These are phyloP conservation scores for Fonsecaea monophora DNA, from an alignment of 2,329 filamentous ascomycete genomes.

Conservation along the genomic window DNA sequence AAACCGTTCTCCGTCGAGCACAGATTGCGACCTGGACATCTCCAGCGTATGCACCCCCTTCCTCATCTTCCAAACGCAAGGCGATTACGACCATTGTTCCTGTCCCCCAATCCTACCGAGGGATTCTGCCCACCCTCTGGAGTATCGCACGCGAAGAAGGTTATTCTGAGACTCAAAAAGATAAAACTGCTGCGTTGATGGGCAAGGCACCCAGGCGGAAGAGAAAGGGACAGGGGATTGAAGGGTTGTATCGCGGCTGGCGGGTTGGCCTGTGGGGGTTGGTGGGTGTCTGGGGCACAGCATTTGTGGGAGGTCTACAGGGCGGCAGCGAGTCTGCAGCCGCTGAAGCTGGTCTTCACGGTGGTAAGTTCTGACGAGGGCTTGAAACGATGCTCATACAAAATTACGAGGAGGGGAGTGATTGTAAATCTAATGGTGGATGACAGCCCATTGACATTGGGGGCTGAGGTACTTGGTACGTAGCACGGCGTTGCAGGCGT, in stretches of 20 bases:
- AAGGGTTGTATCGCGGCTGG: conserved; percentile 65
- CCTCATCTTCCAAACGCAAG: conserved; percentile 44
- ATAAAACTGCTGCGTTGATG: conserved; percentile 46
- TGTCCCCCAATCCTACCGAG: conserved; percentile 75
- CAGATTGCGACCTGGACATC: conserved; percentile 76
- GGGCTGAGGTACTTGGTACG: not conserved
- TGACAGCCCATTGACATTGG: not conserved
- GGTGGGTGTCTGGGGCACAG: conserved; percentile 62
- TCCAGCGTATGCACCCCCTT: conserved; percentile 51
- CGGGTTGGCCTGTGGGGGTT: conserved; percentile 63
- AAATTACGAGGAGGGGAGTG: not conserved
- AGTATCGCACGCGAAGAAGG: conserved; percentile 86
- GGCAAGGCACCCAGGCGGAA: conserved; percentile 53
- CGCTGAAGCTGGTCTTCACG: conserved; percentile 32
- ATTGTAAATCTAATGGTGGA: conserved; percentile 8
- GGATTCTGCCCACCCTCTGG: conserved; percentile 92
- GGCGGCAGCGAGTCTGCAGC: conserved; percentile 32
- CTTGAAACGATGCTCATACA: not conserved
- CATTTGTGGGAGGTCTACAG: conserved; percentile 48
- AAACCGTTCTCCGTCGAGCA: conserved; percentile 87
- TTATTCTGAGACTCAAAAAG: conserved; percentile 54
- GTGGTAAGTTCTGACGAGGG: conserved; percentile 38
- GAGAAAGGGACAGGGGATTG: conserved; percentile 61
- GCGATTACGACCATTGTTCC: conserved; percentile 76
- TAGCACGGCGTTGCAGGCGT: conserved; percentile 29